Evolutionary conservation across 2,329 filamentous ascomycete species (phyloP).

Genomic region (Penicillium vulpinum): DNA sequence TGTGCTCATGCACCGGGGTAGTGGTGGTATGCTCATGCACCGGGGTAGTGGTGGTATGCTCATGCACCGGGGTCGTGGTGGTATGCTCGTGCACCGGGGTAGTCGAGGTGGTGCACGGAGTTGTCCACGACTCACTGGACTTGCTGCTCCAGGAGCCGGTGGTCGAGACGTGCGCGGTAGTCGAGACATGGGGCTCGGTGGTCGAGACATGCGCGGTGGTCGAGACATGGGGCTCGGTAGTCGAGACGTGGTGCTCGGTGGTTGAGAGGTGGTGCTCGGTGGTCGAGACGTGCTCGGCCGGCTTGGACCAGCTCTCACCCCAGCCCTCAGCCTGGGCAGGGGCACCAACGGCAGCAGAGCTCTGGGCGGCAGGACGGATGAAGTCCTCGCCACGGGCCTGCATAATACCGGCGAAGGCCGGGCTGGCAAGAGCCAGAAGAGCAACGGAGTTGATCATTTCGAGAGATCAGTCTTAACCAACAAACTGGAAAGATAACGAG

Average conservation of each 20-base stretch:
- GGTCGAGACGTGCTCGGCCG: conserved; percentile 1
- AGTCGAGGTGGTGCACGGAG: conserved; percentile 7
- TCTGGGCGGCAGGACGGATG: conserved; percentile 7
- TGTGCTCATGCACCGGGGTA: not conserved
- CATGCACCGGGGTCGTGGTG: conserved; percentile 4
- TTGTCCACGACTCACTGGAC: conserved; percentile 5
- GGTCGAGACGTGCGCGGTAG: not conserved
- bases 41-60: conserved; percentile 1
- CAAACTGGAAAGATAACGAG: conserved; percentile 23
- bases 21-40: conserved; percentile 8
- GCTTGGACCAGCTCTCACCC: conserved; percentile 14
- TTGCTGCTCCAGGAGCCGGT: conserved; percentile 6
- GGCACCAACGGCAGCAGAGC: conserved; percentile 3
- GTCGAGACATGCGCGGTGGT: conserved; percentile 1
- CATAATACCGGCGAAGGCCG: conserved; percentile 38
- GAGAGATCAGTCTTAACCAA: conserved; percentile 20
- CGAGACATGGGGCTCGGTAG: not conserved
- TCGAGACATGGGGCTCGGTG: not conserved
- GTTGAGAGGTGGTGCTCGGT: not conserved
- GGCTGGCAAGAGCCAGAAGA: conserved; percentile 38
- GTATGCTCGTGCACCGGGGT: not conserved
- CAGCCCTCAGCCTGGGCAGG: conserved; percentile 2
- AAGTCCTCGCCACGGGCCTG: conserved; percentile 23
- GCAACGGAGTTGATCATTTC: conserved; percentile 41
- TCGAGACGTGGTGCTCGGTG: conserved; percentile 2